A percentile compares a stretch with the other conserved stretches of the same genome.
These are phyloP conservation scores for Debaryomycetaceae sp. DNA, from an alignment of 1,139 yeast species.

Conservation along the genomic window DNA sequence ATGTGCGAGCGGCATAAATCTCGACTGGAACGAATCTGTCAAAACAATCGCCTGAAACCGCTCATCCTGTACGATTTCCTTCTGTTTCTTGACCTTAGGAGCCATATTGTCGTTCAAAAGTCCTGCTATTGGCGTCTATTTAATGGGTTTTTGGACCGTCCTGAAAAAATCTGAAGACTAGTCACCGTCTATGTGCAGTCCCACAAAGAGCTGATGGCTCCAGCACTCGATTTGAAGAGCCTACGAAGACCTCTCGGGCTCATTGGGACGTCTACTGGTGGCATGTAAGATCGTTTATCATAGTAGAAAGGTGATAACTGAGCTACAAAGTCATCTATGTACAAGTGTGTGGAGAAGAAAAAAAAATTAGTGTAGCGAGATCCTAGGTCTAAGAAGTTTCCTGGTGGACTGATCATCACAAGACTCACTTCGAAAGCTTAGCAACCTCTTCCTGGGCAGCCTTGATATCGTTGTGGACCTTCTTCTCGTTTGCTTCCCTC, in stretches of 20 bases:
- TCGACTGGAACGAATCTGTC: slow-evolving; percentile 87
- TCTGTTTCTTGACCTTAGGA: slow-evolving; percentile 49
- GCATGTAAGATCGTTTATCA: neutral
- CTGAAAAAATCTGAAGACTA: too few relatives aligned
- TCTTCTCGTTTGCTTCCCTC: slow-evolving; percentile 6
- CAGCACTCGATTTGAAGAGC: too few relatives aligned
- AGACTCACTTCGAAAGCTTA: neutral
- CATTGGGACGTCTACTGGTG: neutral
- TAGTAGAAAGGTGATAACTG: too few relatives aligned
- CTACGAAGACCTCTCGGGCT: neutral
- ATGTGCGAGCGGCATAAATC: slow-evolving; percentile 89
- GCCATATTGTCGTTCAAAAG: slow-evolving; percentile 38
- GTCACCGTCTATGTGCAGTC: too few relatives aligned
- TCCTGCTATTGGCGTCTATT: too few relatives aligned
- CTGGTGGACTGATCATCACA: too few relatives aligned
- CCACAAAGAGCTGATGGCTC: too few relatives aligned
- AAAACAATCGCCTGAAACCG: slow-evolving; percentile 89
- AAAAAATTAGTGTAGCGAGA: too few relatives aligned
- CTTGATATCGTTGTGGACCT: slow-evolving; percentile 4
- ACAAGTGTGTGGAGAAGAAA: neutral
- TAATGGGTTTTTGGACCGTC: too few relatives aligned
- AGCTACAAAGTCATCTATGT: neutral
- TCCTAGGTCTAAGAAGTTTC: too few relatives aligned
- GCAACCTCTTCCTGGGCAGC: slow-evolving; percentile 1
- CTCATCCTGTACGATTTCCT: slow-evolving; percentile 63